phyloP scores from a whole-genome alignment of 1,139 yeast species.

The Entelexis sorbosivorans region DNA sequence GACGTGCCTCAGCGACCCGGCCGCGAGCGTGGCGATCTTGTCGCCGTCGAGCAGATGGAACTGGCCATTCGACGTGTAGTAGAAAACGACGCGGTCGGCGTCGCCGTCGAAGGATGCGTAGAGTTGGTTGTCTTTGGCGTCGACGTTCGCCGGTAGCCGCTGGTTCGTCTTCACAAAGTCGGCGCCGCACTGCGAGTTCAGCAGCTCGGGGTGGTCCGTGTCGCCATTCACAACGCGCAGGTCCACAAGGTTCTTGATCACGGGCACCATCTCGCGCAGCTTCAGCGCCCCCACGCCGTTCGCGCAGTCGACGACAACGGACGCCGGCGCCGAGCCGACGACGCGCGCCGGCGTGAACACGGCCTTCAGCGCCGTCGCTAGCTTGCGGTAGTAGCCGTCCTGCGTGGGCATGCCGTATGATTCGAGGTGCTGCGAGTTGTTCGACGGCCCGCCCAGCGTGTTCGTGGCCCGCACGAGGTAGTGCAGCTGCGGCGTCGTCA shows the following conservation, averaged over 20 bases:
- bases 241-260: slow-evolving; percentile 36
- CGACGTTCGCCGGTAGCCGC: slow-evolving; percentile 41
- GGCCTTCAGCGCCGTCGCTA: slow-evolving; percentile 40
- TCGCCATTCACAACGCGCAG: slow-evolving; percentile 49
- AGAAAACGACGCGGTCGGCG: slow-evolving; percentile 88
- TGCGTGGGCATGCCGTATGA: slow-evolving; percentile 56
- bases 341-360: slow-evolving; percentile 26
- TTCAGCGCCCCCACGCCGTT: slow-evolving; percentile 94
- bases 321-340: slow-evolving; percentile 25
- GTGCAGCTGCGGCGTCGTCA: slow-evolving; percentile 93
- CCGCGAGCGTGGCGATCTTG: slow-evolving; percentile 77
- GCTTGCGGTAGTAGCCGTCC: slow-evolving; percentile 58
- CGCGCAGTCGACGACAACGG: slow-evolving; percentile 57
- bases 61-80: slow-evolving; percentile 42
- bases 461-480: slow-evolving; percentile 68
- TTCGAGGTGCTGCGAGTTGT: slow-evolving; percentile 26
- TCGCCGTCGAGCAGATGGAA: slow-evolving; percentile 87
- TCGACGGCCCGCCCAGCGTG: slow-evolving; percentile 24
- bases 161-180: slow-evolving; percentile 90
- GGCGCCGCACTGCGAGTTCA: slow-evolving; percentile 85
- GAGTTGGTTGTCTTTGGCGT: slow-evolving; percentile 39
- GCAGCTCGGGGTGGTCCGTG: slow-evolving; percentile 43
- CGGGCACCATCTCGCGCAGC: slow-evolving; percentile 38
- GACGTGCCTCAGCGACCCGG: slow-evolving; percentile 49
- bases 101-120: slow-evolving; percentile 93